A percentile compares a stretch with the other conserved stretches of the same genome.
These are phyloP conservation scores for Rhodotorula paludigena DNA, from an alignment of 768 basidiomycete species.

Conservation along the genomic window DNA sequence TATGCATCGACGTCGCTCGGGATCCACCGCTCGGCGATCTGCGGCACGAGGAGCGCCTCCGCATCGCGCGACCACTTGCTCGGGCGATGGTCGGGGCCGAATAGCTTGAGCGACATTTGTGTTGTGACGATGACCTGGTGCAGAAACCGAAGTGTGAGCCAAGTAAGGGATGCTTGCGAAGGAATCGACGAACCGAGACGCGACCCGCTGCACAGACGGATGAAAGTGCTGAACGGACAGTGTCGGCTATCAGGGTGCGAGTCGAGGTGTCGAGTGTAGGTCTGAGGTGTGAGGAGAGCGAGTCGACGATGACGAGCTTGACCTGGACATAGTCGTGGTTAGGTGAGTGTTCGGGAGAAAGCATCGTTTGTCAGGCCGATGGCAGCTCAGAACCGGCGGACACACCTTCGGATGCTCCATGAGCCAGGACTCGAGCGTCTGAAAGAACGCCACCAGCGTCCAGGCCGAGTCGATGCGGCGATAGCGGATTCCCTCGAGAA, in stretches of 20 bases:
- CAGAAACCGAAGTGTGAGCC: not conserved
- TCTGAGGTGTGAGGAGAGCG: slow-evolving; percentile 17
- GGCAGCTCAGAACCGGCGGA: not conserved
- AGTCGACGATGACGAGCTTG: slow-evolving; percentile 30
- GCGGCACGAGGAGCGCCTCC: slow-evolving; percentile 30
- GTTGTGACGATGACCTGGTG: slow-evolving; percentile 21
- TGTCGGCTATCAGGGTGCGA: slow-evolving; percentile 4
- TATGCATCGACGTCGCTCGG: not conserved
- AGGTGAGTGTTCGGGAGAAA: too few species aligned
- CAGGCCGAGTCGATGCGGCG: slow-evolving; percentile 27
- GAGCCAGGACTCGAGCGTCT: slow-evolving; percentile 14
- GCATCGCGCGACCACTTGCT: slow-evolving; percentile 20
- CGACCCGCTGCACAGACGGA: not conserved
- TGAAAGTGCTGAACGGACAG: slow-evolving; percentile 8
- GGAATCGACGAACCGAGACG: slow-evolving; percentile 11
- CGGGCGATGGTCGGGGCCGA: slow-evolving; percentile 18
- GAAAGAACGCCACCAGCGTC: slow-evolving; percentile 24
- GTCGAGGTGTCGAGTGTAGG: slow-evolving; percentile 13
- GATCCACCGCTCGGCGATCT: slow-evolving; percentile 14
- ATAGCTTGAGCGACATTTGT: slow-evolving; percentile 24
- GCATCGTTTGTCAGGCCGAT: too few species aligned
- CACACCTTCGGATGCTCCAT: slow-evolving; percentile 12
- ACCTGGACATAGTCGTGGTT: too few species aligned
- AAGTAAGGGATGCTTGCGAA: too few species aligned
- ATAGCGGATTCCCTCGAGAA: slow-evolving; percentile 3